Percentiles rank a stretch among this genome's conserved stretches.
Evolutionary conservation across 257 asterid genomes (phyloP).

Genomic region (Fraxinus pennsylvanica): DNA sequence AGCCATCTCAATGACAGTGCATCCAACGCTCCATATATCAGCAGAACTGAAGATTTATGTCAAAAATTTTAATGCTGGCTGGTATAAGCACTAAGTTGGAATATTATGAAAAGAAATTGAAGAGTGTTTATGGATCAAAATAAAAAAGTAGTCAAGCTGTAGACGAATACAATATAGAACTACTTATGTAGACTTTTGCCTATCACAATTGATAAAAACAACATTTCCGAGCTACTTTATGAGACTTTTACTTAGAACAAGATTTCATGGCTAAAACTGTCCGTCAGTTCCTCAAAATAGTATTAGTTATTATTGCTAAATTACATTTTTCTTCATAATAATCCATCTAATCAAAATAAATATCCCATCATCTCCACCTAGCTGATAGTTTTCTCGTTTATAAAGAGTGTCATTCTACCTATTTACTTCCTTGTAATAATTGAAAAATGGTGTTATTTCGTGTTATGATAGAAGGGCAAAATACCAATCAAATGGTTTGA

Average conservation of each 20-base stretch:
- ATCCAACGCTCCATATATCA: conserved; percentile 99
- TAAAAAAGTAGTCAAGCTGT: background rate
- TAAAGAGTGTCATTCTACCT: background rate
- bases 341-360: no score
- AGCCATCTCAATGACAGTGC: conserved; percentile 99
- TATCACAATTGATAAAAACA: background rate
- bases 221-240: background rate
- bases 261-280: no score
- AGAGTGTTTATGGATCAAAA: background rate
- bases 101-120: conserved; percentile 7
- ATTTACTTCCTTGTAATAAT: background rate
- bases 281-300: no score
- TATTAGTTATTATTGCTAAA: no score
- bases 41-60: conserved; percentile 69
- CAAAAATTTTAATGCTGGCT: conserved; percentile 18
- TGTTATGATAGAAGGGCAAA: background rate
- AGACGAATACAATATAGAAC: no score
- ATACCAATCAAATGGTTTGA: background rate
- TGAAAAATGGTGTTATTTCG: background rate
- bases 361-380: background rate
- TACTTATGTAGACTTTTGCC: background rate
- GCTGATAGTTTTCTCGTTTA: background rate
- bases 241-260: background rate
- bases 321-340: no score
- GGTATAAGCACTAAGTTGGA: background rate